phyloP scores from a whole-genome alignment of 495 filamentous ascomycete genomes.

The Xylaria cubensis region DNA sequence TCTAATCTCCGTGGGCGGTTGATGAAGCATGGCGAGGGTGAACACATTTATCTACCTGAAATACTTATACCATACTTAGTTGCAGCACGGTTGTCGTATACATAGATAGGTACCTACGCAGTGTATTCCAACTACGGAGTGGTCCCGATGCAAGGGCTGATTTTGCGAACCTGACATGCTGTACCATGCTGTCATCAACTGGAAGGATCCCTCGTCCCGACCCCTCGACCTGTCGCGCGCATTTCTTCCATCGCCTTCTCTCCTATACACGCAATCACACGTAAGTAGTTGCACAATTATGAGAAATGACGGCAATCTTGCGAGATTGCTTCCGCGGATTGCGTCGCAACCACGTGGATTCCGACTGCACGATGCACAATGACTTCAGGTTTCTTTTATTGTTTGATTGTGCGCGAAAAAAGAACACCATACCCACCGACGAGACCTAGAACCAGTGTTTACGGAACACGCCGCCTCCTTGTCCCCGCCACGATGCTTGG shows the following conservation, averaged over 20 bases:
- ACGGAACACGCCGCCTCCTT: constrained; percentile 10
- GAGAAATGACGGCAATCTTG: constrained; percentile 8
- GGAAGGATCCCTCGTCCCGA: constrained; percentile 8
- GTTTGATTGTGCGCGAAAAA: neutral
- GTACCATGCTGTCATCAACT: constrained; percentile 16
- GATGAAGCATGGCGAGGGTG: constrained; percentile 5
- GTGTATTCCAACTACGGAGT: constrained; percentile 10
- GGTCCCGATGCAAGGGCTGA: constrained; percentile 10
- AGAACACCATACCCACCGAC: neutral
- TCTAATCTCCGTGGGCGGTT: constrained; percentile 17
- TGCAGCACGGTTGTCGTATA: neutral
- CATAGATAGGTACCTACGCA: neutral
- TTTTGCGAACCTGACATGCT: constrained; percentile 14
- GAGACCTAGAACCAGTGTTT: neutral
- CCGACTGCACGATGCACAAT: constrained; percentile 2
- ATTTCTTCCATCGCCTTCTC: neutral
- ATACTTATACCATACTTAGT: neutral
- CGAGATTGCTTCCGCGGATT: constrained; percentile 1
- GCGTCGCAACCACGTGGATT: constrained; percentile 21
- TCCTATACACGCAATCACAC: neutral
- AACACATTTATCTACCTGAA: no score
- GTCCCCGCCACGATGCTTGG: neutral
- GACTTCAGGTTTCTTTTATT: constrained; percentile 13
- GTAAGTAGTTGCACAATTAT: neutral
- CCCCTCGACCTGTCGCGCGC: neutral